phyloP scores from a whole-genome alignment of 108 stramenopile species.

The Nitzschia sp. region DNA sequence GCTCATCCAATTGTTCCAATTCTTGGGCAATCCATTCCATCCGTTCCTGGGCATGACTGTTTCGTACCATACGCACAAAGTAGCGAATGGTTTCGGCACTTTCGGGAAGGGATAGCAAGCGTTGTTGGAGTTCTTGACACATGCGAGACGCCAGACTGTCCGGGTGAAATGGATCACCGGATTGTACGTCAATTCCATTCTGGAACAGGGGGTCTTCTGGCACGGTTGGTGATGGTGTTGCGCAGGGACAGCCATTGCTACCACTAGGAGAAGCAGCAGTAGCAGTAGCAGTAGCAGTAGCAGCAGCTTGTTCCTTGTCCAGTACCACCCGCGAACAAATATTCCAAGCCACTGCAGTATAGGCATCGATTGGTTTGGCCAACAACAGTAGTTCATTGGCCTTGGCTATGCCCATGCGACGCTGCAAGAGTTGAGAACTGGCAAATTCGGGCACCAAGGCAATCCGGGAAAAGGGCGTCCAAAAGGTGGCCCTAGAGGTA shows the following conservation, averaged over 20 bases:
- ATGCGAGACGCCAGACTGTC: constrained; percentile 33
- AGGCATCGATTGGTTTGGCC: constrained; percentile 45
- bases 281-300: too few species aligned
- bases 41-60: constrained; percentile 3
- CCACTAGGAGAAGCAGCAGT: too few species aligned
- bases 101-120: constrained; percentile 27
- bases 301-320: not conserved
- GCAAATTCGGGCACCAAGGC: constrained; percentile 59
- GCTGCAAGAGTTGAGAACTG: constrained; percentile 41
- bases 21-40: constrained; percentile 29
- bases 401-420: constrained; percentile 44
- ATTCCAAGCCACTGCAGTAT: constrained; percentile 44
- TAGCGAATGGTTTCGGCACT: constrained; percentile 21
- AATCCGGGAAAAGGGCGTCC: constrained; percentile 61
- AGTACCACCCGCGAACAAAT: constrained; percentile 37
- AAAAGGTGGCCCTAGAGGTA: constrained; percentile 45
- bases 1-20: constrained; percentile 24
- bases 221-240: not conserved
- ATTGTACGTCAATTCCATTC: not conserved
- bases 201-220: not conserved
- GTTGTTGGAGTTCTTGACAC: constrained; percentile 27
- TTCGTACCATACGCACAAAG: constrained; percentile 1
- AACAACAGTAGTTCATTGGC: constrained; percentile 53
- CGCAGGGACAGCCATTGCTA: too few species aligned
- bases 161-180: constrained; percentile 29